A percentile compares a stretch with the other conserved stretches of the same genome.
phyloP scores from a whole-genome alignment of 805 yeast genomes.

The Blastobotrys americana region DNA sequence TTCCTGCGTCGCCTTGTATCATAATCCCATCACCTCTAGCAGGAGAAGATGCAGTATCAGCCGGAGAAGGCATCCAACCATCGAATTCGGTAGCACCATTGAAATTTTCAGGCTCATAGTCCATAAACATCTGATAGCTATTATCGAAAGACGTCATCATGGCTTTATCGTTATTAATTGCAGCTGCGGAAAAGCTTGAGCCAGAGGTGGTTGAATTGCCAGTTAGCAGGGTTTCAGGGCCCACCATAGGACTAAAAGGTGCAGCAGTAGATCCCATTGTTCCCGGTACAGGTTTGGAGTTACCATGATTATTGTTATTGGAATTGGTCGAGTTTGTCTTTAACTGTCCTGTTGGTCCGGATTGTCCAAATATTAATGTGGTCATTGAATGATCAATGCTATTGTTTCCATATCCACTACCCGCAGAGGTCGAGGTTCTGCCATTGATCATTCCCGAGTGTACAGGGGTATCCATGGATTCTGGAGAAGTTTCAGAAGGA shows the following conservation, averaged over 20 bases:
- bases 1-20: neutral
- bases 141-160: too few relatives aligned
- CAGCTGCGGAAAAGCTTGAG: neutral
- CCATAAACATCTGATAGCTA: neutral
- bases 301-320: too few relatives aligned
- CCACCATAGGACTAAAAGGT: constrained; percentile 8
- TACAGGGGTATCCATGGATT: constrained; percentile 9
- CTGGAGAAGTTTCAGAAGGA: constrained; percentile 19
- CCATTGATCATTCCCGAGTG: constrained; percentile 3
- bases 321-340: neutral
- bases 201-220: constrained; percentile 1
- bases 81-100: neutral
- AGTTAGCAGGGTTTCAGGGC: constrained; percentile 5
- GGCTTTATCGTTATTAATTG: too few relatives aligned
- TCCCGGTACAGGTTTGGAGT: too few relatives aligned
- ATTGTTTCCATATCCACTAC: too few relatives aligned
- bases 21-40: neutral
- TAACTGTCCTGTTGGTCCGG: too few relatives aligned
- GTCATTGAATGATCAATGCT: too few relatives aligned
- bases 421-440: constrained; percentile 1
- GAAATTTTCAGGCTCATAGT: neutral
- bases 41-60: neutral
- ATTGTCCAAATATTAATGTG: too few relatives aligned
- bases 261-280: too few relatives aligned
- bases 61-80: neutral